phyloP scores from a whole-genome alignment of 331 rosid genomes.

The Dryas integrifolia region DNA sequence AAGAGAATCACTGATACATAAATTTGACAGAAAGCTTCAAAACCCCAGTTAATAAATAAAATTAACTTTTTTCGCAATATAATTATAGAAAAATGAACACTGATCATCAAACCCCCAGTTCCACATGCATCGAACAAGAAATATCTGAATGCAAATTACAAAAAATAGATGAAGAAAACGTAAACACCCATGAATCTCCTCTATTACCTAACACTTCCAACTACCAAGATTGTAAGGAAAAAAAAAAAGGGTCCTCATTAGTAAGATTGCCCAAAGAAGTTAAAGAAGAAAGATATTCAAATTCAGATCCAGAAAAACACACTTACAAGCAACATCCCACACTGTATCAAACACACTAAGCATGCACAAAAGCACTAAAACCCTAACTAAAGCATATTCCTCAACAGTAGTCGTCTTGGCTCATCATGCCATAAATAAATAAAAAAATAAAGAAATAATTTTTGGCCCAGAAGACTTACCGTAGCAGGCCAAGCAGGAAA shows the following conservation, averaged over 20 bases:
- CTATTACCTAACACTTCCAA: not conserved
- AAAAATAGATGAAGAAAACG: not conserved
- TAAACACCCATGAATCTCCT: not conserved
- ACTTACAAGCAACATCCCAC: not conserved
- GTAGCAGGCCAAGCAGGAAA: conserved; percentile 99
- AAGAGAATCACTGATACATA: not conserved
- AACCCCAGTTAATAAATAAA: not conserved
- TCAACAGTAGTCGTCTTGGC: not conserved
- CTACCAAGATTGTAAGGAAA: not conserved
- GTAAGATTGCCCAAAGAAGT: not conserved
- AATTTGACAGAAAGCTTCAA: not conserved
- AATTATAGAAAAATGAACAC: not conserved
- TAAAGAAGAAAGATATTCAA: not conserved
- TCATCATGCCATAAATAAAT: not conserved
- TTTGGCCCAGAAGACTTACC: conserved; percentile 32
- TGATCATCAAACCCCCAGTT: not conserved
- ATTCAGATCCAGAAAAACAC: conserved; percentile 20
- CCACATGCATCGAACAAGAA: not conserved
- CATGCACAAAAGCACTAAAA: not conserved
- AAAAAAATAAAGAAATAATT: not conserved
- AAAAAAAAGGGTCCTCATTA: not conserved
- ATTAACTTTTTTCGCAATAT: not conserved
- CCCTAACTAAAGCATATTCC: conserved; percentile 7
- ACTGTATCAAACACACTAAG: not conserved
- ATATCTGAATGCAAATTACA: not conserved